Conservation (phyloP, 371 early-diverging fungal species). For the Coelomomyces lativittatus region DNA sequence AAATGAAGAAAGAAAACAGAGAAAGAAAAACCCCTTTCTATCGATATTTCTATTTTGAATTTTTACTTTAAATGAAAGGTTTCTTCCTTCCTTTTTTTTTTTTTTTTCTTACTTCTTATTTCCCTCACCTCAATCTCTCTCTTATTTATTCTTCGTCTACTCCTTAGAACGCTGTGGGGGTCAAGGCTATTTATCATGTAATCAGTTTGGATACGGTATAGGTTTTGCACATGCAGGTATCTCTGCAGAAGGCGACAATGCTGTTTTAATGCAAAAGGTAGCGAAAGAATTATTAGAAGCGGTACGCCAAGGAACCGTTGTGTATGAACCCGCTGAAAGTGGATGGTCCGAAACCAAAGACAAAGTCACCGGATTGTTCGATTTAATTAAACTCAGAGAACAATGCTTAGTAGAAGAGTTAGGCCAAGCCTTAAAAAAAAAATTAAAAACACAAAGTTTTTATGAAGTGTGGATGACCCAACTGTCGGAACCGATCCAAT, state of each 20-base stretch:
- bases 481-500: slow-evolving; percentile 47
- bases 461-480: slow-evolving; percentile 56
- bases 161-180: slow-evolving; percentile 57
- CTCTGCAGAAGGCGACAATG: slow-evolving; percentile 61
- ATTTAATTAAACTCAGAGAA: slow-evolving; percentile 27
- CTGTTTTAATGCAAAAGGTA: slow-evolving; percentile 51
- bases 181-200: slow-evolving; percentile 41
- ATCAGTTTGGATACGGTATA: neutral
- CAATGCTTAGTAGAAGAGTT: slow-evolving; percentile 24
- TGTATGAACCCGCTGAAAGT: slow-evolving; percentile 10
- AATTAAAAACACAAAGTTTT: slow-evolving; percentile 10
- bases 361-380: slow-evolving; percentile 12
- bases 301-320: slow-evolving; percentile 16
- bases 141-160: no score
- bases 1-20: no score
- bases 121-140: no score
- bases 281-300: slow-evolving; percentile 47
- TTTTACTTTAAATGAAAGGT: no score
- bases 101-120: no score
- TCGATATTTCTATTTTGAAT: no score
- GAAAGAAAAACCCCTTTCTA: no score
- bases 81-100: no score
- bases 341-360: slow-evolving; percentile 13
- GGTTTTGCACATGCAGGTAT: slow-evolving; percentile 38
- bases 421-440: slow-evolving; percentile 17